Conservation (phyloP, 257 asterid genomes). For the Solanum sejunctum region DNA sequence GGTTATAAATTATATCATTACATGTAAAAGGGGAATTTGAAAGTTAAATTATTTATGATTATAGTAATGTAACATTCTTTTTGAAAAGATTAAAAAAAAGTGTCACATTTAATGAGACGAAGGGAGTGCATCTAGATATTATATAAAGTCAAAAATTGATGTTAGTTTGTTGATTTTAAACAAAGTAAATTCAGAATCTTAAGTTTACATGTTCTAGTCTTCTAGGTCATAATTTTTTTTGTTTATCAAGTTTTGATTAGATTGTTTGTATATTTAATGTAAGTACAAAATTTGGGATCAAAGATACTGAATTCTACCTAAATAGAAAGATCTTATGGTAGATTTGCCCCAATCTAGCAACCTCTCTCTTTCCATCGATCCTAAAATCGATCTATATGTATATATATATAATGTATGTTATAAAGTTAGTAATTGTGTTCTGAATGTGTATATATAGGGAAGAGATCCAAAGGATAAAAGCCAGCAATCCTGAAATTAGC, state of each 20-base stretch:
- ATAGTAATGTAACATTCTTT: too few species aligned
- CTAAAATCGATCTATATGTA: not conserved
- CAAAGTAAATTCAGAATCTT: not conserved
- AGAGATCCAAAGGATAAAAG: constrained; percentile 93
- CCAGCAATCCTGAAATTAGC: constrained; percentile 79
- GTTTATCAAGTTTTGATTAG: not conserved
- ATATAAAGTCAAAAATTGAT: too few species aligned
- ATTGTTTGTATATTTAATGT: not conserved
- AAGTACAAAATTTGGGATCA: not conserved
- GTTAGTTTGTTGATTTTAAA: not conserved
- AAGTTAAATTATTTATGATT: too few species aligned
- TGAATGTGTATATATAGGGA: constrained; percentile 38
- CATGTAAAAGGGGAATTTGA: too few species aligned
- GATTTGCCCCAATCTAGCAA: not conserved
- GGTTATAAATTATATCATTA: too few species aligned
- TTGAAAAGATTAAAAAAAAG: too few species aligned
- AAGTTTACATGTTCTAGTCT: rapidly evolving
- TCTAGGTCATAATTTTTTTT: not conserved
- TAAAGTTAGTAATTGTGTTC: not conserved
- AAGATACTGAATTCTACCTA: not conserved
- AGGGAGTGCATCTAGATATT: too few species aligned
- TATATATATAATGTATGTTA: too few species aligned
- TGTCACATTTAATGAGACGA: too few species aligned
- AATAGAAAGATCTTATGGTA: not conserved
- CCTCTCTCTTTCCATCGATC: not conserved